Percentiles rank a stretch among this genome's conserved stretches.
Evolutionary conservation across 257 asterid genomes (phyloP).

Genomic region (Jacaranda mimosifolia): DNA sequence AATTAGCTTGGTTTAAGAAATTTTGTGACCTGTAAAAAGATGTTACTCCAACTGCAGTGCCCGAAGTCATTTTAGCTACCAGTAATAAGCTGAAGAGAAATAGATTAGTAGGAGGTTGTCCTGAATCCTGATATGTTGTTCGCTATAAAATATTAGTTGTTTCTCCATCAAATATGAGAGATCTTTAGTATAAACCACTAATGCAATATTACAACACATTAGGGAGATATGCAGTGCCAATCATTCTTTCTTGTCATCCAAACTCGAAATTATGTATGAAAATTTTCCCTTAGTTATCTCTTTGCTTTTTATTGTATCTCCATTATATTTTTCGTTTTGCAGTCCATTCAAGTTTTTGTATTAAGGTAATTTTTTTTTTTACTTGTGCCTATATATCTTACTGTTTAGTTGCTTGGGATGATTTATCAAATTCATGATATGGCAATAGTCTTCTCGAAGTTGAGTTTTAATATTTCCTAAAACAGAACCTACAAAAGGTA

Average conservation of each 20-base stretch:
- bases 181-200: neutral
- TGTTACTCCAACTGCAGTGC: neutral
- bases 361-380: neutral
- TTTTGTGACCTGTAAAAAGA: neutral
- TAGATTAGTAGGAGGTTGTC: neutral
- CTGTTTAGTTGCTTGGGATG: slow-evolving; percentile 16
- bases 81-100: neutral
- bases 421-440: slow-evolving; percentile 1
- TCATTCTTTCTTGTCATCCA: neutral
- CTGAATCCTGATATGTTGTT: neutral
- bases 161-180: neutral
- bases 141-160: neutral
- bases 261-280: slow-evolving; percentile 4
- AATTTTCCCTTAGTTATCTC: slow-evolving; percentile 1
- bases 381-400: neutral
- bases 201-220: too few relatives aligned
- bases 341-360: neutral
- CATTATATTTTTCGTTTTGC: neutral
- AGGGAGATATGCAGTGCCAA: neutral
- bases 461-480: neutral
- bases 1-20: neutral
- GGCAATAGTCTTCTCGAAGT: slow-evolving; percentile 1
- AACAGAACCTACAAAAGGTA: neutral
- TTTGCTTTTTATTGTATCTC: slow-evolving; percentile 1
- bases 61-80: neutral